Base-by-base conservation (phyloP, 768 basidiomycete genomes). In the Lentinula boryana region DNA sequence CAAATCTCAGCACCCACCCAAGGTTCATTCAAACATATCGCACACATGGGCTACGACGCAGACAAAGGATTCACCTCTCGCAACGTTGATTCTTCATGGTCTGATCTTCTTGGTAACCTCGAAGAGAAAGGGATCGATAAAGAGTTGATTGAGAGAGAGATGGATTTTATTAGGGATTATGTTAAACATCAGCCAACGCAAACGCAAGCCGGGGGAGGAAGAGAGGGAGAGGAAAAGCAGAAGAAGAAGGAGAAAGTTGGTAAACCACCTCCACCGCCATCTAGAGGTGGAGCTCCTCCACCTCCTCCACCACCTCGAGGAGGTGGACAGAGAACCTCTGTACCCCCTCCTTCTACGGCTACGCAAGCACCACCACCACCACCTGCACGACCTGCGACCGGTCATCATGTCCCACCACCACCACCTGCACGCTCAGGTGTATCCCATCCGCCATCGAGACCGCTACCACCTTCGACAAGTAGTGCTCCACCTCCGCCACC, bases 11-110 rank as follows among this genome's bases (percentile, higher is more conserved):
- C 79, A 0, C 95, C 95, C 2, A 83, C 85, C 3, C 48, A 46
- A 44, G 56, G 87, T 13, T 88, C 88, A 7, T 98, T 98, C 77
- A 81, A 84, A 60, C 95, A 98, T 68, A 81, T 97, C 48, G 93
- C 90, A 0, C 95, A 98, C 70, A 96, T 99, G 91, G 95, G 95
- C 12, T 97, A 89, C 71, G 91, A 97, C 67, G 71, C 83, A 0
- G 86, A 96, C 64, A 83, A 86, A 27, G 96, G 96, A 2, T 98
- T 93, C 72, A 88, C 87, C 0, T 91, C 89, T 0, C 81, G 79
- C 15, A 91, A 91, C 57, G 91, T 99, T 5, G 96, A 99, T 71
- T 85, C 91, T 1, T 91, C 89, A 4, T 98, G 96, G 96, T 78
- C 84, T 49, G 76, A 84, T 1, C 73, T 98, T 60, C 78, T 98